These are phyloP conservation scores for Saccharomycopsis javanensis DNA, from an alignment of 805 yeast species.

Conservation along the genomic window DNA sequence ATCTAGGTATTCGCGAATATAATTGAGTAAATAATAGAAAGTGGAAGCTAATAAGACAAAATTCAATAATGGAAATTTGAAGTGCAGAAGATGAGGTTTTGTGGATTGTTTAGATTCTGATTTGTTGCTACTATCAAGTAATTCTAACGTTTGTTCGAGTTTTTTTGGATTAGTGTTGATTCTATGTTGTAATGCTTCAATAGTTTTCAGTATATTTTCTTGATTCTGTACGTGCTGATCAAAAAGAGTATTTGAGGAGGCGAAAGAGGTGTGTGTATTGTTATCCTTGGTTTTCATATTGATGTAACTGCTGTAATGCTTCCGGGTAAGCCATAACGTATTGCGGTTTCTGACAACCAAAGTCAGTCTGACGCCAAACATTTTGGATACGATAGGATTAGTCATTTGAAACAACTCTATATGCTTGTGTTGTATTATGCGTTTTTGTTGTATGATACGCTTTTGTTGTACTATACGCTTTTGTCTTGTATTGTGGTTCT, in stretches of 20 bases:
- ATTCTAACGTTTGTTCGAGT: slow-evolving; percentile 7
- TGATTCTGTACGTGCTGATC: neutral
- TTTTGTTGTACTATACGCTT: no score
- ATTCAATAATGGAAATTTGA: slow-evolving; percentile 27
- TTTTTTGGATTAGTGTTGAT: slow-evolving; percentile 1
- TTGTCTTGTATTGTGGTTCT: no score
- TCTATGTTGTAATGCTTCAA: slow-evolving; percentile 3
- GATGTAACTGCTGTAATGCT: neutral
- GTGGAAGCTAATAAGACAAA: slow-evolving; percentile 27
- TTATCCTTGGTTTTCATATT: no score
- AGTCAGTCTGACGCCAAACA: no score
- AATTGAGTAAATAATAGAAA: slow-evolving; percentile 27
- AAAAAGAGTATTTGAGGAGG: neutral
- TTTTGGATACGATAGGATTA: no score
- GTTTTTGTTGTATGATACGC: no score
- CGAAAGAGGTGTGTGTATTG: no score
- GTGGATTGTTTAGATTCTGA: neutral
- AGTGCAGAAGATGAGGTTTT: slow-evolving; percentile 26
- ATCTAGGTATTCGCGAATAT: slow-evolving; percentile 26
- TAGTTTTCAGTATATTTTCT: neutral
- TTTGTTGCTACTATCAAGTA: neutral
- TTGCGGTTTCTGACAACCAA: no score
- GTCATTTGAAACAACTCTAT: no score
- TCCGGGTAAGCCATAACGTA: neutral
- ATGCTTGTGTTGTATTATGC: no score